Conservation (phyloP, 768 basidiomycete genomes). For the Lactarius evosmus region DNA sequence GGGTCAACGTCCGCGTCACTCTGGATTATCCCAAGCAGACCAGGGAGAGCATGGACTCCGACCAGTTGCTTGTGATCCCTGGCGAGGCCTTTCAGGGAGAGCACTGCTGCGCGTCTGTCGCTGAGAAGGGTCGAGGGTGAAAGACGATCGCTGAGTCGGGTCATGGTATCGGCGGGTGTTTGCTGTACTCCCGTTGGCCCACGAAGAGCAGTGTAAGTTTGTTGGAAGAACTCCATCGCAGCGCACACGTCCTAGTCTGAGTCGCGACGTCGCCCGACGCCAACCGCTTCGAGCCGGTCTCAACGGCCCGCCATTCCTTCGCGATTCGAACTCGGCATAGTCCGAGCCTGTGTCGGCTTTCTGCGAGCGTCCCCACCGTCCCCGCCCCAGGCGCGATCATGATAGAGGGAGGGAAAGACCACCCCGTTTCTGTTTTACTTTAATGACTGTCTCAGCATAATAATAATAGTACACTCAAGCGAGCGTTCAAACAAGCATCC, state of each 20-base stretch:
- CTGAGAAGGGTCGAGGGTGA: slow-evolving; percentile 87
- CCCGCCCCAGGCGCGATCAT: no score
- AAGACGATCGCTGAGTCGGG: slow-evolving; percentile 82
- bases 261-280: neutral
- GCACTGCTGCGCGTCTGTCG: slow-evolving; percentile 90
- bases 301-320: no score
- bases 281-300: neutral
- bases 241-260: neutral
- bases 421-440: neutral
- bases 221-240: slow-evolving; percentile 78
- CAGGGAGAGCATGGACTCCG: slow-evolving; percentile 69
- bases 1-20: slow-evolving; percentile 89
- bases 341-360: no score
- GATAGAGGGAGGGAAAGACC: neutral
- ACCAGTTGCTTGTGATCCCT: slow-evolving; percentile 91
- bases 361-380: no score
- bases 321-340: no score
- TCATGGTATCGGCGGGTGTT: slow-evolving; percentile 80
- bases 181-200: slow-evolving; percentile 83
- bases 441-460: neutral
- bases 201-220: slow-evolving; percentile 81
- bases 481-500: neutral
- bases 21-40: slow-evolving; percentile 75
- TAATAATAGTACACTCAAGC: neutral
- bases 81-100: slow-evolving; percentile 87